These are phyloP conservation scores for Chaetoceros tenuissimus DNA, from an alignment of 108 stramenopile genomes.

Conservation along the genomic window DNA sequence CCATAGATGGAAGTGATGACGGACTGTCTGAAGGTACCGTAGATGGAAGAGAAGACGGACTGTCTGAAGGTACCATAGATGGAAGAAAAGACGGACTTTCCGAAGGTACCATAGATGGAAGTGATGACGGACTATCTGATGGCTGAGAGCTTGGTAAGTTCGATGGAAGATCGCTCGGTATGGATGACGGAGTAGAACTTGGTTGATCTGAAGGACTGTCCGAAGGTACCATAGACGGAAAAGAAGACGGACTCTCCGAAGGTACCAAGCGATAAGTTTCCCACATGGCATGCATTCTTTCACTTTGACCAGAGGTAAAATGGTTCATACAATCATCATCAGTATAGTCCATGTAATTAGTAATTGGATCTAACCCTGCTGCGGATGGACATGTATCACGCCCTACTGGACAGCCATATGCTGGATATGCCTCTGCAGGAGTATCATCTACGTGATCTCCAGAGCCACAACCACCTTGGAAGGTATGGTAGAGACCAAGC, in stretches of 20 bases:
- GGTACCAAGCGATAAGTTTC: slow-evolving; percentile 1
- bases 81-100: too few species aligned
- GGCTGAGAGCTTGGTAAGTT: background rate
- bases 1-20: too few species aligned
- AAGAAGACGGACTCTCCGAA: background rate
- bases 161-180: too few species aligned
- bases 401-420: slow-evolving; percentile 5
- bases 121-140: too few species aligned
- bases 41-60: too few species aligned
- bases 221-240: too few species aligned
- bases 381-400: too few species aligned
- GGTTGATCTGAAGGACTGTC: too few species aligned
- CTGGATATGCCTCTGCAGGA: slow-evolving; percentile 4
- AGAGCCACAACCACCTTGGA: slow-evolving; percentile 8
- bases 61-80: too few species aligned
- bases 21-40: too few species aligned
- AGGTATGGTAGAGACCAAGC: slow-evolving; percentile 10
- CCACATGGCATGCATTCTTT: slow-evolving; percentile 5
- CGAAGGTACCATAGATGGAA: too few species aligned
- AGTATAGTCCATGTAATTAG: slow-evolving; percentile 24
- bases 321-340: slow-evolving; percentile 14
- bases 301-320: slow-evolving; percentile 10
- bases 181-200: background rate
- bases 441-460: slow-evolving; percentile 15
- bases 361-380: slow-evolving; percentile 9